Evolutionary conservation across 345 rosid species (phyloP), one percentile per base, ranked within the genome.

Genomic region (Gossypium ekmanianum): DNA sequence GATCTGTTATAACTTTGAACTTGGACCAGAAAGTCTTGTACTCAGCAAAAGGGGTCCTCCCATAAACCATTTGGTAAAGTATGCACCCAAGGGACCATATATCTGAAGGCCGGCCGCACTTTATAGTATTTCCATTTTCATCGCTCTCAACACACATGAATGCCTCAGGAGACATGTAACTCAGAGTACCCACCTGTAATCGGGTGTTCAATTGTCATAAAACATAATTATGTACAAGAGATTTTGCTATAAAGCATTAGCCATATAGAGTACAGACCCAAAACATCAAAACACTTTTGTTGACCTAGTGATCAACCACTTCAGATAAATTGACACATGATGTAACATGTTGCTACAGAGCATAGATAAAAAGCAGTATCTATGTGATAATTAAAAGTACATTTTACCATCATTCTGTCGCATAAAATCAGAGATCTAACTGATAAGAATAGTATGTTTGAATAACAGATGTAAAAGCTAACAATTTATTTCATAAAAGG

Each of bases 141-240:
- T 95, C 99, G 45, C 73, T 83, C 84, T 95, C 99, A 68, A 91
- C 91, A 77, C 99, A 95, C 98, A 95, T 82, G 85, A 95, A 95
- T 68, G 99, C 99, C 83, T 95, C 99, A 8, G 99, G 99, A 71
- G 99, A 95, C 99, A 95, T 95, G 90, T 95, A 95, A 83, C 99
- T 95, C 39, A 95, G 82, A 2, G 99, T 95, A 61, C 99, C 99
- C 17, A 93, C 98, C 99, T 95, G 86, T 77, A 80, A 56, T 39
- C 47, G 73, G 5, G 51, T 47, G 51, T 47, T 47, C 13, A 47
- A 47, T 47, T 10, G 51, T 11, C 12, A 47, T 47, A 47, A 47
- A 47, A 47, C 51, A 55, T 55, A 11, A 14, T 20, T 34, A 56
- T 11, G 13, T 56, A 56, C 27, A 56, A 56, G 27, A 22, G 24